Conservation (phyloP, 2,329 filamentous ascomycete species). For the Pseudogymnoascus sp. region DNA sequence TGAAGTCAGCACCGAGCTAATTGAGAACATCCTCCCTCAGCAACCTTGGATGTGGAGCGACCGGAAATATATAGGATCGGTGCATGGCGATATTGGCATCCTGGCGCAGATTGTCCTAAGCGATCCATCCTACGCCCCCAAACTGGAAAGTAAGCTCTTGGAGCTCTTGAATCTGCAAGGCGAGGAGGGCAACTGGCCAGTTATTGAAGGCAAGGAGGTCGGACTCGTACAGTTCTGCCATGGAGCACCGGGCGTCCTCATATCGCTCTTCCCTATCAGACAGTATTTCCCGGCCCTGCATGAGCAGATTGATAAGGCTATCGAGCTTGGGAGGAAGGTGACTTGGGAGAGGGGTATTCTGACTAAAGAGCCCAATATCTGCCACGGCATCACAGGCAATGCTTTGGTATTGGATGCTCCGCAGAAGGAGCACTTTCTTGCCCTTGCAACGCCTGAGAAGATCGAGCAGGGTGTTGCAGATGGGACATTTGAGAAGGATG, state of each 20-base stretch:
- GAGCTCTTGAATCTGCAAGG: constrained; percentile 52
- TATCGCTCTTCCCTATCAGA: constrained; percentile 48
- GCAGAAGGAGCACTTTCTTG: constrained; percentile 46
- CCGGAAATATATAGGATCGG: constrained; percentile 55
- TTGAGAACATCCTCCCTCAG: constrained; percentile 48
- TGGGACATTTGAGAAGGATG: constrained; percentile 42
- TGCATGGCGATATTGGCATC: constrained; percentile 61
- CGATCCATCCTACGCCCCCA: constrained; percentile 43
- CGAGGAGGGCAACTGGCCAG: constrained; percentile 54
- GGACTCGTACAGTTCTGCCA: constrained; percentile 58
- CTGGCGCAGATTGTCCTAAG: constrained; percentile 60
- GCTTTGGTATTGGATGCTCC: constrained; percentile 37
- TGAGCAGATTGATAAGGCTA: constrained; percentile 43
- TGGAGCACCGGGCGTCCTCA: constrained; percentile 54
- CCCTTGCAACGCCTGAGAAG: constrained; percentile 47
- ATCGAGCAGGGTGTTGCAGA: constrained; percentile 45
- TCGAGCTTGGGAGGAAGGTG: constrained; percentile 43
- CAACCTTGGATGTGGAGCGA: constrained; percentile 56
- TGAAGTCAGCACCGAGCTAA: constrained; percentile 46
- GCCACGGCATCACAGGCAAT: constrained; percentile 58
- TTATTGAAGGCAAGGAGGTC: constrained; percentile 34
- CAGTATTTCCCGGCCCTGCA: constrained; percentile 47
- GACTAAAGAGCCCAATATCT: constrained; percentile 56
- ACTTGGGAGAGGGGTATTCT: constrained; percentile 50
- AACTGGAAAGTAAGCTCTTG: constrained; percentile 44